Conservation (phyloP, 2,329 filamentous ascomycete species). For the Alternaria novae-zelandiae region DNA sequence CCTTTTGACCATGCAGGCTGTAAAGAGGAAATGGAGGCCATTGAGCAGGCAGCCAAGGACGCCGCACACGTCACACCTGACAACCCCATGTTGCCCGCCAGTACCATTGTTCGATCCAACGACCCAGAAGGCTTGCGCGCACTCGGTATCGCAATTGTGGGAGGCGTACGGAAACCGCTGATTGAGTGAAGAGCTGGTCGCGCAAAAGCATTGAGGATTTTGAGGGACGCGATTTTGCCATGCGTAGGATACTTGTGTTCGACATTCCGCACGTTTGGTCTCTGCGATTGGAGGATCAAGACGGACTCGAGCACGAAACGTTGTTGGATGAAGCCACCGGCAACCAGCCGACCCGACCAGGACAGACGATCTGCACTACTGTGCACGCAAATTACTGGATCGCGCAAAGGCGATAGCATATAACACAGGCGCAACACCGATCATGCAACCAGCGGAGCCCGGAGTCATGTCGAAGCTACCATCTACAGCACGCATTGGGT, state of each 20-base stretch:
- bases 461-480: background rate
- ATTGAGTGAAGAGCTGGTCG: constrained; percentile 62
- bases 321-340: background rate
- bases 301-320: background rate
- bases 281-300: background rate
- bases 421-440: background rate
- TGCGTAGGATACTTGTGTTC: background rate
- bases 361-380: background rate
- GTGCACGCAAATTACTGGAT: background rate
- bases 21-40: constrained; percentile 98
- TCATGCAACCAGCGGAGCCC: background rate
- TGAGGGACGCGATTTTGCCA: background rate
- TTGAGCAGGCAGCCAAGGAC: constrained; percentile 93
- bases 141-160: constrained; percentile 68
- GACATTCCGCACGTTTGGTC: background rate
- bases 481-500: constrained; percentile 7
- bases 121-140: constrained; percentile 70
- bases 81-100: constrained; percentile 89
- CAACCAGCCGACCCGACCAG: background rate
- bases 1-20: constrained; percentile 94
- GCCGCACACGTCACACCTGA: constrained; percentile 86
- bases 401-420: background rate
- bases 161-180: constrained; percentile 66
- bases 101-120: constrained; percentile 78
- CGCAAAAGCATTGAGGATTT: background rate